Percentiles rank a stretch among this genome's conserved stretches.
Evolutionary conservation across 345 rosid genomes (phyloP).

Genomic region (Bruguiera sexangula): DNA sequence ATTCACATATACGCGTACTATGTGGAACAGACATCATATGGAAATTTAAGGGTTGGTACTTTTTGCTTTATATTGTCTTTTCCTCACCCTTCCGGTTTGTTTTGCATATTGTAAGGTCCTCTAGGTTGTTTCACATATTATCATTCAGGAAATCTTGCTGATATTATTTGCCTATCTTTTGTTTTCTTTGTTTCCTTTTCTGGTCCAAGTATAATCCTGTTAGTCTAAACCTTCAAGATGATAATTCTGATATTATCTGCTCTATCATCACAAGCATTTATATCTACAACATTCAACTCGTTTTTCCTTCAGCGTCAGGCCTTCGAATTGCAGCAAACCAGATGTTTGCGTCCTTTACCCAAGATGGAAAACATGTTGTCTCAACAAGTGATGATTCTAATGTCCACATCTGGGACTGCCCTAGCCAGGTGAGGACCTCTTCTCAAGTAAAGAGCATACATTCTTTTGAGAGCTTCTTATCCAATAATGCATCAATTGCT

Average conservation of each 20-base stretch:
- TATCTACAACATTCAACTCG: background rate
- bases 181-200: background rate
- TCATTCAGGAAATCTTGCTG: background rate
- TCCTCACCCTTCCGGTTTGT: background rate
- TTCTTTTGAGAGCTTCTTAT: constrained; percentile 59
- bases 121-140: background rate
- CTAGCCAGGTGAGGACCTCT: constrained; percentile 35
- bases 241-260: background rate
- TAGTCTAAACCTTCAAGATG: background rate
- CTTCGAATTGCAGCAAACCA: constrained; percentile 49
- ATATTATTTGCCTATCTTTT: background rate
- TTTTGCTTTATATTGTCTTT: background rate
- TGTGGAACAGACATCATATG: constrained; percentile 44
- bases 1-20: constrained; percentile 58
- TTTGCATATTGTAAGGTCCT: too few relatives aligned
- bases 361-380: constrained; percentile 69
- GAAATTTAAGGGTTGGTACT: constrained; percentile 57
- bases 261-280: background rate
- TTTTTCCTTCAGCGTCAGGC: constrained; percentile 21
- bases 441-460: constrained; percentile 37
- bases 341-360: constrained; percentile 56
- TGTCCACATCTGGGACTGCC: constrained; percentile 63
- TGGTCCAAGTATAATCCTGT: too few relatives aligned
- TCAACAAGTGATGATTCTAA: constrained; percentile 67
- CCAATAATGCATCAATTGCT: constrained; percentile 59